Base-by-base conservation (phyloP, 1,284 basidiomycete genomes). In the Phlebopus sp. region DNA sequence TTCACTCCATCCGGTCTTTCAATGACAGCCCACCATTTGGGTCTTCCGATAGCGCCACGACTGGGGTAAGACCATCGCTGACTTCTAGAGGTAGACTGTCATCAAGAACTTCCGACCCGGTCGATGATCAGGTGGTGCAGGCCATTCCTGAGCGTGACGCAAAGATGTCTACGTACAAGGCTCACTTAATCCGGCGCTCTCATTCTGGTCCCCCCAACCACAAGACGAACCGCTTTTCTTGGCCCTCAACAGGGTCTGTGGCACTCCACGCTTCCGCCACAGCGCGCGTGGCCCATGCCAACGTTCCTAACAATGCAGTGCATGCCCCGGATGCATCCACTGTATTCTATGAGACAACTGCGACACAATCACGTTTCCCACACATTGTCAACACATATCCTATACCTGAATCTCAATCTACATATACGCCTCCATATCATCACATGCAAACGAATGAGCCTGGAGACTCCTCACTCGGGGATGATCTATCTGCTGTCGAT, bases 311-410 rank as follows among this genome's bases (percentile, higher is more conserved):
- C 43, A 49, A 55, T 41, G 27, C 59, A 4, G 30, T 29, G 30
- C 50, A 45, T 27, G 13, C 42, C 21, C 32, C 68, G 53, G 73
- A 75, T 60, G 60, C 71, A 56, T 69, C 76, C 52, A 80, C 75
- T 75, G 77, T 81, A 74, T 81, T 70, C 67, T 81, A 81, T 62
- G 77, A 81, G 67, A 79, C 77, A 21, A 69, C 73, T 15, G 66
- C 62, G 57, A 63, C 56, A 36, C 64, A 69, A 44, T 60, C 61
- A 47, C 52, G 52, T 47, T 47, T 56, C 38, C 42, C 51, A 29
- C 59, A 52, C 40, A 46, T 56, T 49, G 44, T 55, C 45, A 53
- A 49, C 51, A 56, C 57, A 72, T 74, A 76, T 69, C 73, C 75
- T 46, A 66, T 54, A 59, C 58, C 69, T 44, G 72, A 70, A 70